These are phyloP conservation scores for Canavalia gladiata DNA, from an alignment of 306 rosid genomes.

Conservation along the genomic window DNA sequence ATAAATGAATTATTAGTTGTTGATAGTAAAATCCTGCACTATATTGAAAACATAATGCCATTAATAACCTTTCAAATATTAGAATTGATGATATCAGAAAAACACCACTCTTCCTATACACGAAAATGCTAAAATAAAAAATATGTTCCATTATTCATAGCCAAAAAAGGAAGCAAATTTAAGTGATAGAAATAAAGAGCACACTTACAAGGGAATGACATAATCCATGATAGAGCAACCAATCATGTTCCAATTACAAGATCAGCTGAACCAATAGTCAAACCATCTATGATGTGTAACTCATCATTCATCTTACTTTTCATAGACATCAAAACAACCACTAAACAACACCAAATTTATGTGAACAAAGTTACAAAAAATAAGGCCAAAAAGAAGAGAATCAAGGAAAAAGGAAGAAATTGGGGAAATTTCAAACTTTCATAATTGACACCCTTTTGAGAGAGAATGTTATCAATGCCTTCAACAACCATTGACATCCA, in stretches of 20 bases:
- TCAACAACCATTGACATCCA: conserved; percentile 47
- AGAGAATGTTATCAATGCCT: conserved; percentile 73
- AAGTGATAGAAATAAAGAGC: conserved; percentile 11
- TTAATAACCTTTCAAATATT: conserved; percentile 12
- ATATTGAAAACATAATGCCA: conserved; percentile 7
- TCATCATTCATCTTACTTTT: conserved; percentile 82
- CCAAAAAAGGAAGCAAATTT: neutral
- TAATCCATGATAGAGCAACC: conserved; percentile 82
- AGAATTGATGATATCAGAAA: conserved; percentile 7
- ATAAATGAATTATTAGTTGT: neutral
- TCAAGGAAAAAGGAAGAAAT: neutral
- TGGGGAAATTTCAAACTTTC: conserved; percentile 66
- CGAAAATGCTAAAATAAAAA: too few species aligned
- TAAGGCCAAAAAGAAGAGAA: conserved; percentile 11
- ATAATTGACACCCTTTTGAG: conserved; percentile 95
- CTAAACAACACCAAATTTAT: conserved; percentile 51
- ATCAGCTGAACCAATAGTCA: conserved; percentile 95
- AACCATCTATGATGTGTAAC: conserved; percentile 69
- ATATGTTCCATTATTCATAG: too few species aligned
- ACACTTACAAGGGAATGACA: conserved; percentile 84
- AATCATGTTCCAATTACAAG: conserved; percentile 94
- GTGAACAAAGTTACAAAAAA: conserved; percentile 10
- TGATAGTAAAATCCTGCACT: too few species aligned
- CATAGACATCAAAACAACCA: conserved; percentile 95
- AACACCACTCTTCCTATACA: neutral